Percentiles rank a stretch among this genome's conserved stretches.
Conservation (phyloP, 148 eudicot species). For the Spergularia bocconei region DNA sequence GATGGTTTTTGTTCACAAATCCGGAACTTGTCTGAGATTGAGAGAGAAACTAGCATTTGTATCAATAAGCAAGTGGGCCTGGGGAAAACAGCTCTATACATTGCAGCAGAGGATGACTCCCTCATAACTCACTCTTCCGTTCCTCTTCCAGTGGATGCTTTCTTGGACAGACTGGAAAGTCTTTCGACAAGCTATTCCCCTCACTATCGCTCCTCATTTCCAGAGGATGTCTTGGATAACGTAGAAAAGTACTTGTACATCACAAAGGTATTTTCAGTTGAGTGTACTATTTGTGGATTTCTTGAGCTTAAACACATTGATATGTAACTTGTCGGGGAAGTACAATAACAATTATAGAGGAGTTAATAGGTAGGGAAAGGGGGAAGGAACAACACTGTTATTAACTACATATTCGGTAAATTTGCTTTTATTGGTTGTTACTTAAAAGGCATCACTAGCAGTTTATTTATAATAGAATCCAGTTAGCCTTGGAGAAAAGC, state of each 20-base stretch:
- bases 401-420: background rate
- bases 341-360: background rate
- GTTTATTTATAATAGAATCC: too few species aligned
- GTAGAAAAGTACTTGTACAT: conserved; percentile 70
- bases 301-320: background rate
- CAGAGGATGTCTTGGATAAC: conserved; percentile 63
- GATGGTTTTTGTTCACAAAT: conserved; percentile 66
- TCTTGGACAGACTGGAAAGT: conserved; percentile 62
- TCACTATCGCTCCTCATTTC: conserved; percentile 61
- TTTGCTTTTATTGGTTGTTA: background rate
- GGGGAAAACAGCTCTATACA: conserved; percentile 64
- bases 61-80: conserved; percentile 64
- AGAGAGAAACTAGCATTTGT: conserved; percentile 80
- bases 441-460: too few species aligned
- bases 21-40: conserved; percentile 50
- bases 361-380: background rate
- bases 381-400: background rate
- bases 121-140: conserved; percentile 89
- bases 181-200: conserved; percentile 71
- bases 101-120: conserved; percentile 94
- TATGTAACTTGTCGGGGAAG: background rate
- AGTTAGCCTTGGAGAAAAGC: too few species aligned
- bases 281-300: too few species aligned
- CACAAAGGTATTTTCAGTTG: conserved; percentile 47
- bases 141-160: conserved; percentile 88